Evolutionary conservation across 768 basidiomycete genomes (phyloP).

Genomic region (Termitomyces titanicus): DNA sequence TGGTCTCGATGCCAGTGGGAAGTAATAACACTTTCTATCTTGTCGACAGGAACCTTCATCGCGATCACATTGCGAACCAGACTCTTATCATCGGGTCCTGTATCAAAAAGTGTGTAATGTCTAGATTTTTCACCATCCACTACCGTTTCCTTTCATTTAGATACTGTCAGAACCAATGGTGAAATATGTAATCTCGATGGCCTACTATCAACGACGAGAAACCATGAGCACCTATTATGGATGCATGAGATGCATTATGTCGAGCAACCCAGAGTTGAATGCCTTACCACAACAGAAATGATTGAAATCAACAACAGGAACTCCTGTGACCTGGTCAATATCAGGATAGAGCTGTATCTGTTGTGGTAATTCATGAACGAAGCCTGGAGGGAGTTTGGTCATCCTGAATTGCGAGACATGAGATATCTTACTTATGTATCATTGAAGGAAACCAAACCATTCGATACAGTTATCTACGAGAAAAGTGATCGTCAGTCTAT

Average conservation of each 20-base stretch:
- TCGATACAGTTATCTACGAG: conserved; percentile 78
- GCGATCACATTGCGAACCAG: conserved; percentile 70
- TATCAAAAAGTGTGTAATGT: conserved; percentile 73
- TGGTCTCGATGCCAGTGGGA: conserved; percentile 83
- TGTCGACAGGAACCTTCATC: conserved; percentile 50
- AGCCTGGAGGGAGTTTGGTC: conserved; percentile 75
- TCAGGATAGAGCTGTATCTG: conserved; percentile 54
- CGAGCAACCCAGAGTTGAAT: not conserved
- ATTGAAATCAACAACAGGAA: conserved; percentile 69
- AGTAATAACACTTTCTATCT: conserved; percentile 61
- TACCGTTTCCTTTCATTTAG: conserved; percentile 56
- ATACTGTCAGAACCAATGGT: not conserved
- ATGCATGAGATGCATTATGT: not conserved
- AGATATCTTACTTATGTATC: not conserved
- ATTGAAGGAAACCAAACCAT: conserved; percentile 44
- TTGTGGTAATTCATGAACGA: conserved; percentile 64
- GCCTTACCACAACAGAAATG: conserved; percentile 54
- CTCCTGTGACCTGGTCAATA: conserved; percentile 38
- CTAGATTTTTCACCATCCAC: conserved; percentile 33
- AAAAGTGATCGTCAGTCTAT: conserved; percentile 50
- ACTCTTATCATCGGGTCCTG: conserved; percentile 74
- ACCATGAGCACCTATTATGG: conserved; percentile 64
- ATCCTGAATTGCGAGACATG: conserved; percentile 44
- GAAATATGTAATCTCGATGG: not conserved
- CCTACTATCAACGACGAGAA: conserved; percentile 75